Evolutionary conservation across 2,329 filamentous ascomycete species (phyloP).

Genomic region (Albifimbria verrucaria): DNA sequence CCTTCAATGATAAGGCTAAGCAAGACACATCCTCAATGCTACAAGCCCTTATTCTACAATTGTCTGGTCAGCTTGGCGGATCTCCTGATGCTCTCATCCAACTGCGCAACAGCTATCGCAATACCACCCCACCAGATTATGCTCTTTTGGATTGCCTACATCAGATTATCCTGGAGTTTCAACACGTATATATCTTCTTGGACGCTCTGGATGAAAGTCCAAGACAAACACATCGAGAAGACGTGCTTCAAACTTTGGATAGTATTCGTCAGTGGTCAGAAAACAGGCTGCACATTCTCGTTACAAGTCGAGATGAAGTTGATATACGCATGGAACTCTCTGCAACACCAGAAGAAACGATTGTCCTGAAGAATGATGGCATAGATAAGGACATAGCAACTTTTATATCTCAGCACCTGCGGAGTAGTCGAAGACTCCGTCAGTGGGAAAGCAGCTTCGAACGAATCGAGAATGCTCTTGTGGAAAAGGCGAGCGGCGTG

Average conservation of each 20-base stretch:
- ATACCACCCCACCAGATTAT: constrained; percentile 13
- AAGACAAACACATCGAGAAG: constrained; percentile 15
- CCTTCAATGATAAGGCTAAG: constrained; percentile 31
- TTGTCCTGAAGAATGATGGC: constrained; percentile 5
- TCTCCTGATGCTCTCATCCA: constrained; percentile 12
- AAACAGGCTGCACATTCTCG: constrained; percentile 22
- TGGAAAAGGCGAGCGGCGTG: constrained; percentile 5
- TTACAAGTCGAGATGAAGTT: constrained; percentile 29
- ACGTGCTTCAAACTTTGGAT: constrained; percentile 20
- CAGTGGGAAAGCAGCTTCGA: constrained; percentile 6
- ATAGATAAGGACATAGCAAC: constrained; percentile 7
- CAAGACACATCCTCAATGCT: constrained; percentile 27
- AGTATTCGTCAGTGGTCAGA: constrained; percentile 19
- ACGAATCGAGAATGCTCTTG: constrained; percentile 5
- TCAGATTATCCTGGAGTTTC: constrained; percentile 20
- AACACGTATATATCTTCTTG: constrained; percentile 29
- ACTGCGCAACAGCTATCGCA: constrained; percentile 13
- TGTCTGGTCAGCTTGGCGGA: constrained; percentile 22
- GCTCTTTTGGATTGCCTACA: constrained; percentile 18
- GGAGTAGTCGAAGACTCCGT: constrained; percentile 4
- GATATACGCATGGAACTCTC: constrained; percentile 23
- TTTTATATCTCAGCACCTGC: constrained; percentile 7
- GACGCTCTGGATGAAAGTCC: constrained; percentile 37
- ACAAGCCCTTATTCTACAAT: constrained; percentile 28
- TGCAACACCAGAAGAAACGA: constrained; percentile 9